Evolutionary conservation across 352 stramenopile species (phyloP).

Genomic region (Thalassiosira pacifica): DNA sequence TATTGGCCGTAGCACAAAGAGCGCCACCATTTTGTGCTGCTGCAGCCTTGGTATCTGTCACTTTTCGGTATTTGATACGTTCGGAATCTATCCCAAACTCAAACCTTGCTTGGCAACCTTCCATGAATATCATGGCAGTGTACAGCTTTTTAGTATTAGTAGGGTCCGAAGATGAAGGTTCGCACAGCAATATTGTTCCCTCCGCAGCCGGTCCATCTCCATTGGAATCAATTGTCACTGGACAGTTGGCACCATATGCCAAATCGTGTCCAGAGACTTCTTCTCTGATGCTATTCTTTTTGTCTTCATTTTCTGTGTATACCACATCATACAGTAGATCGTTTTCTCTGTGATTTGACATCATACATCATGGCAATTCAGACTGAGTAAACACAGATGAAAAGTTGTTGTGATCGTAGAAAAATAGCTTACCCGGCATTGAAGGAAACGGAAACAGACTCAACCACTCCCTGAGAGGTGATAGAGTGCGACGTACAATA

Average conservation of each 20-base stretch:
- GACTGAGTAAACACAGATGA: no score
- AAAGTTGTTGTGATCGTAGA: no score
- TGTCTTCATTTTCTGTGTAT: background rate
- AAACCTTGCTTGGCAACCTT: constrained; percentile 14
- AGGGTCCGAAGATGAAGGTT: constrained; percentile 20
- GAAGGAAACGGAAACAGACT: constrained; percentile 26
- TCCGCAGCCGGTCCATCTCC: constrained; percentile 2
- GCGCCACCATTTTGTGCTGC: background rate
- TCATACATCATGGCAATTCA: no score
- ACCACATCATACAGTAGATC: constrained; percentile 18
- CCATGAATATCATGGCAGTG: constrained; percentile 45
- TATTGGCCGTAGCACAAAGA: background rate
- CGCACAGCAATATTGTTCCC: constrained; percentile 14
- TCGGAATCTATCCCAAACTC: constrained; percentile 33
- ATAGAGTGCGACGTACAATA: no score
- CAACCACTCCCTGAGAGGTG: constrained; percentile 5
- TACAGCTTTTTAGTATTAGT: constrained; percentile 38
- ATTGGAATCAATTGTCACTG: constrained; percentile 28
- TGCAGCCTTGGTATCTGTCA: background rate
- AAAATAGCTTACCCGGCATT: constrained; percentile 4
- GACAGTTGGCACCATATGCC: constrained; percentile 37
- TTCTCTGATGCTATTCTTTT: constrained; percentile 7
- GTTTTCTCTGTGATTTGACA: constrained; percentile 4
- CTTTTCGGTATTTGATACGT: constrained; percentile 42
- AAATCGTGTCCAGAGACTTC: constrained; percentile 35